phyloP scores from a whole-genome alignment of 148 eudicot genomes.

The Polygonum maritimum region DNA sequence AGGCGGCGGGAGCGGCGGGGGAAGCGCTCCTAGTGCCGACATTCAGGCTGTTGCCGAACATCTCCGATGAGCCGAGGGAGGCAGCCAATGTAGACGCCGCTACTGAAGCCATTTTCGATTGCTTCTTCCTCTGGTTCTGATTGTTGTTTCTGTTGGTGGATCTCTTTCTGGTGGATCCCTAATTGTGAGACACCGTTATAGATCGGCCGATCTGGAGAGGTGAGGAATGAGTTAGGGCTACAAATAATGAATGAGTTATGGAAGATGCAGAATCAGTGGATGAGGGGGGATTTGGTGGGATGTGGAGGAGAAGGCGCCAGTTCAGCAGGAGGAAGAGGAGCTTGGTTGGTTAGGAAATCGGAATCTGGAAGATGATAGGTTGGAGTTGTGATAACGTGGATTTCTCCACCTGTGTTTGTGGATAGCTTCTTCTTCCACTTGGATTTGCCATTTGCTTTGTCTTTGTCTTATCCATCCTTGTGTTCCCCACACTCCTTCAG shows the following conservation, averaged over 20 bases:
- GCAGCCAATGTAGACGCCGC: constrained; percentile 12
- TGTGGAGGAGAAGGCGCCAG: constrained; percentile 3
- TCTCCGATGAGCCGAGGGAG: constrained; percentile 8
- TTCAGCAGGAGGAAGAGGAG: not conserved
- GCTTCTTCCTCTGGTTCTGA: not conserved
- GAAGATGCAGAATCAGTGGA: not conserved
- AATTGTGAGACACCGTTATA: not conserved
- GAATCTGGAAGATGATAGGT: constrained; percentile 5
- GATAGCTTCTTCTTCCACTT: not conserved
- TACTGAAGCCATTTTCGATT: constrained; percentile 12
- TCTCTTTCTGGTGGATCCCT: not conserved
- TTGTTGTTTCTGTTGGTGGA: not conserved
- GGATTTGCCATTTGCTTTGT: not conserved
- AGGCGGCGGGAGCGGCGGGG: not conserved
- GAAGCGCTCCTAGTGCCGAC: constrained; percentile 20
- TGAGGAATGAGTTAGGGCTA: constrained; percentile 4
- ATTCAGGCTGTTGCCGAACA: constrained; percentile 7
- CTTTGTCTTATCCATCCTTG: not conserved
- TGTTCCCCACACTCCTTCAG: not conserved
- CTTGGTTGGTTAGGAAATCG: not conserved
- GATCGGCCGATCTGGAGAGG: not conserved
- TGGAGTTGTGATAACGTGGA: not conserved
- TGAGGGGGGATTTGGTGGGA: not conserved
- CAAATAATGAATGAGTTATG: constrained; percentile 2
- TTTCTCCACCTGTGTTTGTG: not conserved